Conservation (phyloP, 140 eudicot species). For the Oenanthe javanica region DNA sequence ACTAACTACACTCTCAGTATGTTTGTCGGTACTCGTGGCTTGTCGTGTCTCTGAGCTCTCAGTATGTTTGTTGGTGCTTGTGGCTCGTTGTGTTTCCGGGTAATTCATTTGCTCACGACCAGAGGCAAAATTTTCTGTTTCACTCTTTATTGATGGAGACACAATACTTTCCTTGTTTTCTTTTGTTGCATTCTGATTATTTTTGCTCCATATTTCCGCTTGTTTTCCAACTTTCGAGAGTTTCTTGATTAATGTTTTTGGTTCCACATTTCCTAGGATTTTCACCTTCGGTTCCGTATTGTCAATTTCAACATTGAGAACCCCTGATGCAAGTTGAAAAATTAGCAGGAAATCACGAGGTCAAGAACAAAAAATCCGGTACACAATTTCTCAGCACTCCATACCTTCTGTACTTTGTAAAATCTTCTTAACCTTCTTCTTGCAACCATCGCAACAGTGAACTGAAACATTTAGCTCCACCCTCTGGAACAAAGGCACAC, state of each 20-base stretch:
- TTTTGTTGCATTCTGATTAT: neutral
- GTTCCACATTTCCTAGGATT: slow-evolving; percentile 7
- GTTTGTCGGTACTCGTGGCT: neutral
- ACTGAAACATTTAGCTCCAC: slow-evolving; percentile 14
- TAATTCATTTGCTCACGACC: neutral
- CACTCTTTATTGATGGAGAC: neutral
- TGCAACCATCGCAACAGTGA: slow-evolving; percentile 16
- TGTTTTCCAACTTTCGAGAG: slow-evolving; percentile 17
- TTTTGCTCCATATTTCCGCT: slow-evolving; percentile 5
- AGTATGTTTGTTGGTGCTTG: too few species aligned
- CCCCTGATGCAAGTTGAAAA: slow-evolving; percentile 13
- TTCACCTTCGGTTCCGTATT: slow-evolving; percentile 9
- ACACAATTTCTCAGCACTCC: neutral
- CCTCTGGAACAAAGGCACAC: slow-evolving; percentile 11
- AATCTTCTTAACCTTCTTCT: slow-evolving; percentile 17
- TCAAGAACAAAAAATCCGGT: neutral
- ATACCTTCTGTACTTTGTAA: slow-evolving; percentile 9
- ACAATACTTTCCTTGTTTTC: neutral
- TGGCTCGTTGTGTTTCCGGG: too few species aligned
- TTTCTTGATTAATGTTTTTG: slow-evolving; percentile 11
- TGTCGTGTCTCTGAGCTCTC: neutral
- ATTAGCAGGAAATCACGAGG: neutral
- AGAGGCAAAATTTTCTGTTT: neutral
- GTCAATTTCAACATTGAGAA: slow-evolving; percentile 12
- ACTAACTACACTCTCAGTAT: neutral